A percentile compares a stretch with the other conserved stretches of the same genome.
phyloP scores from a whole-genome alignment of 192 early-diverging fungal species.

The Backusella morwellensis region DNA sequence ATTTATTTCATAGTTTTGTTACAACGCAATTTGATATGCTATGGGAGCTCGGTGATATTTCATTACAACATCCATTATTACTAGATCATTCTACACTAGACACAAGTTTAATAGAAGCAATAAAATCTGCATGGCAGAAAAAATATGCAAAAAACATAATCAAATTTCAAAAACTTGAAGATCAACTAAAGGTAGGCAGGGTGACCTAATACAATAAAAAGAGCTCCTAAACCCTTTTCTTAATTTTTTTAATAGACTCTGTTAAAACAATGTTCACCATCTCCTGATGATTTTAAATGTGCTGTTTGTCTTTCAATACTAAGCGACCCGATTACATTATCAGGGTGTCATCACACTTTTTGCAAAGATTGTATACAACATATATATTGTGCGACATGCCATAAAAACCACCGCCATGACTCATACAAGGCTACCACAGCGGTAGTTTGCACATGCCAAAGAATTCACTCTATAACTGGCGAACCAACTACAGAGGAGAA shows the following conservation, averaged over 20 bases:
- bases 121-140: not conserved
- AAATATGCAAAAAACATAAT: not conserved
- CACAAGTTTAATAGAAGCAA: not conserved
- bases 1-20: not conserved
- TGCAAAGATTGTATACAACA: constrained; percentile 1
- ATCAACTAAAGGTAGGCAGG: not conserved
- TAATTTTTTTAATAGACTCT: not conserved
- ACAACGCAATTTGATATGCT: constrained; percentile 5
- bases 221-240: not conserved
- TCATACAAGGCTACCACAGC: not conserved
- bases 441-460: constrained; percentile 6
- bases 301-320: constrained; percentile 1
- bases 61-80: not conserved
- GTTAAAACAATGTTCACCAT: not conserved
- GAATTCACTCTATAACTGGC: constrained; percentile 3
- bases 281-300: constrained; percentile 1
- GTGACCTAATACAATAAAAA: not conserved
- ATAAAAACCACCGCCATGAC: not conserved
- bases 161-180: not conserved
- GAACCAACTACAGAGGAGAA: constrained; percentile 1
- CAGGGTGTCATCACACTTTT: not conserved
- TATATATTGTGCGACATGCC: constrained; percentile 1
- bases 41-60: constrained; percentile 1
- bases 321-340: not conserved
- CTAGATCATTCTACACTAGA: not conserved